phyloP scores from a whole-genome alignment of 345 rosid genomes.

The Syzygium oleosum region DNA sequence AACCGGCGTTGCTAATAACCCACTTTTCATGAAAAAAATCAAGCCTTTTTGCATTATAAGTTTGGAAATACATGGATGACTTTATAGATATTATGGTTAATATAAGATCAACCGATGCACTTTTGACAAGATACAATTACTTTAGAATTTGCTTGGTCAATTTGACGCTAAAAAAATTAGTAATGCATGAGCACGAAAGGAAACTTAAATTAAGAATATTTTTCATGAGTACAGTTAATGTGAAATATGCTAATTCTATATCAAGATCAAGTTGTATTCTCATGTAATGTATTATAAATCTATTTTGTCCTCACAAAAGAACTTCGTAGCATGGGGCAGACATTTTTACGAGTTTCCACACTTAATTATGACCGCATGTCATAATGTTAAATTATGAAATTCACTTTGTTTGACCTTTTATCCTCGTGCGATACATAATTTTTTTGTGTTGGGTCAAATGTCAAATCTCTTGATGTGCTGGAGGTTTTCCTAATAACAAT shows the following conservation, averaged over 20 bases:
- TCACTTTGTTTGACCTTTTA: neutral
- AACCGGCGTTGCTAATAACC: neutral
- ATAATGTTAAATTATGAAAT: neutral
- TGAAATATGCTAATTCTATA: no score
- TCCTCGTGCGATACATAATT: neutral
- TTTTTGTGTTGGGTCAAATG: neutral
- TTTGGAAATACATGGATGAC: neutral
- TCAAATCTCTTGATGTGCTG: neutral
- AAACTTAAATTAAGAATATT: neutral
- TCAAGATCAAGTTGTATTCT: neutral
- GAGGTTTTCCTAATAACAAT: neutral
- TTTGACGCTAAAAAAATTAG: neutral
- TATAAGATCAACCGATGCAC: neutral
- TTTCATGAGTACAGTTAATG: no score
- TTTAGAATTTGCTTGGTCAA: neutral
- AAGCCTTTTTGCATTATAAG: neutral
- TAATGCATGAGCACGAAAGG: neutral
- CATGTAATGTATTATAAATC: neutral
- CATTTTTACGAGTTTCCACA: neutral
- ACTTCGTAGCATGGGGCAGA: neutral
- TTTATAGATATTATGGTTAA: neutral
- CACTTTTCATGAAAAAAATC: neutral
- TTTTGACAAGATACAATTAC: neutral
- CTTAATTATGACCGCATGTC: neutral
- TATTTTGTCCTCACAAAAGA: neutral